Conservation (phyloP, 441 rosid genomes). For the Biscutella auriculata region DNA sequence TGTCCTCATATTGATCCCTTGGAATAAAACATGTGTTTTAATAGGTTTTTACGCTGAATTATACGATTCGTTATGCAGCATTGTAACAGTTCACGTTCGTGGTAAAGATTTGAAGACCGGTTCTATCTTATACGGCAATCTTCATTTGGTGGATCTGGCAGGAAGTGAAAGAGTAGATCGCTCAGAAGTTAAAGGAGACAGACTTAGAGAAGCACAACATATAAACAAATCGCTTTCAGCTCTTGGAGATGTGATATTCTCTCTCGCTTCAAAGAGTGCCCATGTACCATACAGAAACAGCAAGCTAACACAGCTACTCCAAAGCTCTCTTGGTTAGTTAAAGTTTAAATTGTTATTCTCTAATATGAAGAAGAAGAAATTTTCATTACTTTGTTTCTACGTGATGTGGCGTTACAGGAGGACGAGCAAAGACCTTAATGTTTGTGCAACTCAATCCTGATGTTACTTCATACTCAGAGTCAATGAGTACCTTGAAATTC, state of each 20-base stretch:
- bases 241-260: slow-evolving; percentile 61
- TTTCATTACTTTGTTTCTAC: slow-evolving; percentile 5
- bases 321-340: slow-evolving; percentile 49
- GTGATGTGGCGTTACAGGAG: slow-evolving; percentile 29
- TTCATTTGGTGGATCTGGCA: slow-evolving; percentile 61
- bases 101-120: slow-evolving; percentile 46
- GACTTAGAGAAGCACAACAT: slow-evolving; percentile 63
- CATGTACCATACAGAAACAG: slow-evolving; percentile 69
- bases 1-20: not conserved
- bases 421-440: slow-evolving; percentile 62
- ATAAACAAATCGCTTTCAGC: slow-evolving; percentile 65
- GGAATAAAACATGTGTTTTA: not conserved
- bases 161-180: slow-evolving; percentile 72
- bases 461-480: slow-evolving; percentile 34
- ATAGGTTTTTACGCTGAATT: not conserved
- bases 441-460: slow-evolving; percentile 65
- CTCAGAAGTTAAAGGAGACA: slow-evolving; percentile 49
- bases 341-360: no score
- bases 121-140: slow-evolving; percentile 31
- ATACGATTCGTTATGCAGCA: slow-evolving; percentile 24
- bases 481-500: slow-evolving; percentile 51
- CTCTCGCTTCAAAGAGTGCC: slow-evolving; percentile 48
- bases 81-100: slow-evolving; percentile 48
- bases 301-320: slow-evolving; percentile 69
- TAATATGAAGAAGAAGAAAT: no score